phyloP scores from a whole-genome alignment of 805 yeast genomes.

The Pichia pseudocactophila region DNA sequence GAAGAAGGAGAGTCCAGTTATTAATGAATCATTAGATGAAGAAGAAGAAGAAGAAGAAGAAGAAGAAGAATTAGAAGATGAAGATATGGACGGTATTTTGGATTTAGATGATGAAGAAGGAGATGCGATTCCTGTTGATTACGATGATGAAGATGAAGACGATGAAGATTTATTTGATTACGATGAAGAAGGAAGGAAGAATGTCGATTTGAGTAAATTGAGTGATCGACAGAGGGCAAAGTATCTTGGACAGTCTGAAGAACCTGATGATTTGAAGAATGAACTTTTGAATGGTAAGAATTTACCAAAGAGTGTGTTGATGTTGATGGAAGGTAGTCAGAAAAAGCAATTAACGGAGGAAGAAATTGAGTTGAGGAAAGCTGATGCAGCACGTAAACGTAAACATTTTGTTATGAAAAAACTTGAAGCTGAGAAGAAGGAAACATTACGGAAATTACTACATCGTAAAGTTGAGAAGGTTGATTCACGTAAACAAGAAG shows the following conservation, averaged over 20 bases:
- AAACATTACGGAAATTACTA: slow-evolving; percentile 77
- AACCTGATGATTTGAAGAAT: slow-evolving; percentile 10
- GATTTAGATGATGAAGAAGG: slow-evolving; percentile 7
- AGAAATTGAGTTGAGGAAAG: slow-evolving; percentile 69
- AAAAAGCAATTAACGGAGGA: slow-evolving; percentile 69
- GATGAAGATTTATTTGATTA: slow-evolving; percentile 21
- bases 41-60: slow-evolving; percentile 10
- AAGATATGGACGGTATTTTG: slow-evolving; percentile 1
- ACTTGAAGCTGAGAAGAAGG: slow-evolving; percentile 86
- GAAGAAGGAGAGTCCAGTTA: slow-evolving; percentile 7
- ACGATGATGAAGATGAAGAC: slow-evolving; percentile 4
- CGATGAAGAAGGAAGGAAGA: slow-evolving; percentile 8
- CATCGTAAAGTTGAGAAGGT: slow-evolving; percentile 76
- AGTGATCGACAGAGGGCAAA: slow-evolving; percentile 50
- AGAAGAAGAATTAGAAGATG: slow-evolving; percentile 10
- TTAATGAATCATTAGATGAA: slow-evolving; percentile 9
- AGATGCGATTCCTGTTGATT: slow-evolving; percentile 9
- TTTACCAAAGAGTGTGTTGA: slow-evolving; percentile 24
- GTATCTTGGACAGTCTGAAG: slow-evolving; percentile 27
- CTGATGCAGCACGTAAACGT: slow-evolving; percentile 83
- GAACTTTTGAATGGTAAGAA: slow-evolving; percentile 7
- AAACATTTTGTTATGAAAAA: slow-evolving; percentile 75
- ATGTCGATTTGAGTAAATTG: slow-evolving; percentile 29
- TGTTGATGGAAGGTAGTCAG: slow-evolving; percentile 33
- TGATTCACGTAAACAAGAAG: slow-evolving; percentile 31